Conservation (phyloP, 352 stramenopile species). For the Pythium volutum region DNA sequence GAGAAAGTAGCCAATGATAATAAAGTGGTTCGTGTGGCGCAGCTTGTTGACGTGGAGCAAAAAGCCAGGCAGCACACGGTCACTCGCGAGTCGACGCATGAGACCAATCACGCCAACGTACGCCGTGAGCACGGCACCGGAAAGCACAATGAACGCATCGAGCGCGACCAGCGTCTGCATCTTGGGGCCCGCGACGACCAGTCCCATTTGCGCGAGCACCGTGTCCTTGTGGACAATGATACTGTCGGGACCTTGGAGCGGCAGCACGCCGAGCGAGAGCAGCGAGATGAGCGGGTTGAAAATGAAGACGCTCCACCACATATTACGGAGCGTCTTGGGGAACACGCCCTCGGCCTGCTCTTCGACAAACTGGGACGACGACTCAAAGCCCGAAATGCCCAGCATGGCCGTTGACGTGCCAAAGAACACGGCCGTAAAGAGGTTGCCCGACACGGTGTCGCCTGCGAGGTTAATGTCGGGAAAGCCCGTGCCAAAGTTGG, state of each 20-base stretch:
- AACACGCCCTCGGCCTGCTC: constrained; percentile 94
- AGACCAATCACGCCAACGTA: constrained; percentile 93
- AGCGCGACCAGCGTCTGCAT: constrained; percentile 82
- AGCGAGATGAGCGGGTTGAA: constrained; percentile 94
- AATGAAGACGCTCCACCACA: constrained; percentile 92
- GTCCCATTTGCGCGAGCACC: constrained; percentile 89
- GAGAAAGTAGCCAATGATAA: constrained; percentile 90
- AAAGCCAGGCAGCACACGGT: constrained; percentile 83
- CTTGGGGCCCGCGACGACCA: constrained; percentile 67
- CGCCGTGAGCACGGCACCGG: constrained; percentile 90
- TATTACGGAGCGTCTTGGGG: constrained; percentile 92
- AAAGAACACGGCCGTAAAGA: constrained; percentile 89
- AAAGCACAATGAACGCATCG: constrained; percentile 94
- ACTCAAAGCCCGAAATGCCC: constrained; percentile 94
- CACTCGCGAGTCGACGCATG: constrained; percentile 89
- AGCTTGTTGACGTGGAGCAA: constrained; percentile 78
- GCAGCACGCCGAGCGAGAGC: constrained; percentile 88
- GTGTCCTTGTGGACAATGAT: constrained; percentile 87
- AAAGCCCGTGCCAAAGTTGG: constrained; percentile 85
- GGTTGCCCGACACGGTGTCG: constrained; percentile 70
- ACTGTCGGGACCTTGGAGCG: constrained; percentile 62
- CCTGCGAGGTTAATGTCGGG: constrained; percentile 87
- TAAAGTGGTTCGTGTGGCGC: constrained; percentile 90
- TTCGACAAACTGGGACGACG: constrained; percentile 93
- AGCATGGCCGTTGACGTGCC: constrained; percentile 93